Base-by-base conservation (phyloP, 345 rosid genomes). In the Ceriops zippeliana region DNA sequence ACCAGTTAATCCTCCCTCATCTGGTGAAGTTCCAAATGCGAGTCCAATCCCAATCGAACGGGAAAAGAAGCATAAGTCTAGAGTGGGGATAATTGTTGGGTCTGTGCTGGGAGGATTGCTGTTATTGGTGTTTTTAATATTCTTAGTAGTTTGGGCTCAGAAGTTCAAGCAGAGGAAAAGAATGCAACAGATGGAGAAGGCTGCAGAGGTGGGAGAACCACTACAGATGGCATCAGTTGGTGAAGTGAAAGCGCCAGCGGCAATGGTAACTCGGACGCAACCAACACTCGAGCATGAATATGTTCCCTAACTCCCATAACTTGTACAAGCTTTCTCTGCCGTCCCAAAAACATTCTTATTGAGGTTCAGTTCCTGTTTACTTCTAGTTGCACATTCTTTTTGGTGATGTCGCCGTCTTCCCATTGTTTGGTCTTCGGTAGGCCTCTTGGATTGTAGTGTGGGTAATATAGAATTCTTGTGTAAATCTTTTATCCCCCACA, bases 141-240 rank as follows among this genome's bases (percentile, higher is more conserved):
- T 84, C 61, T 59, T 90, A 16, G 80, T 84, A 2, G 26, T 85
- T 65, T 80, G 98, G 85, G 79, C 78, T 58, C 82, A 74, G 52
- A 86, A 83, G 52, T 82, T 83, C 72, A 90, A 87, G 84, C 74
- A 76, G 54, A 78, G 72, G 54, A 90, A 85, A 86, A 84, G 73
- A 75, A 80, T 92, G 84, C 86, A 82, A 58, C 87, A 81, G 73
- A 92, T 95, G 99, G 92, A 95, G 84, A 95, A 75, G 78, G 98
- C 93, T 66, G 96, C 98, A 30, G 99, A 95, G 53, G 81, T 77
- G 42, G 99, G 99, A 49, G 99, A 95, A 82, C 77, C 90, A 57
- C 78, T 95, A 20, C 84, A 79, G 22, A 89, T 92, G 91, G 85
- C 98, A 58, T 68, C 86, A 0, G 87, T 92, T 3, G 96, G 99